Percentiles rank a stretch among this genome's conserved stretches.
Evolutionary conservation across 2,329 filamentous ascomycete species (phyloP).

Genomic region (Monilinia polystroma): DNA sequence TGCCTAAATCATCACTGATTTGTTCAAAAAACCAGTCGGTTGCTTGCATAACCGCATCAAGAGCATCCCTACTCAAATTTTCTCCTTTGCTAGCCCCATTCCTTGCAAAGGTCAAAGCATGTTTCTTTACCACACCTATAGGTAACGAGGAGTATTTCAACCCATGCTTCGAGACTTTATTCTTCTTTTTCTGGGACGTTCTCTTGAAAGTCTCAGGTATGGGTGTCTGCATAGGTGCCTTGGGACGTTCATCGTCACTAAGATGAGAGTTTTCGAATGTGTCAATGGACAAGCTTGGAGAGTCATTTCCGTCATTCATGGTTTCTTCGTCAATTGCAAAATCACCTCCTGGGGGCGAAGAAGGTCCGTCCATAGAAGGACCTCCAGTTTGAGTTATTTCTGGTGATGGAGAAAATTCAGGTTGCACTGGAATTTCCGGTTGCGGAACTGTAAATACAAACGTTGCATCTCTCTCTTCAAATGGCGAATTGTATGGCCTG

Average conservation of each 20-base stretch:
- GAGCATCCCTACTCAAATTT: conserved; percentile 70
- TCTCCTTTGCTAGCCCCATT: conserved; percentile 63
- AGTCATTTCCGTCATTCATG: conserved; percentile 2
- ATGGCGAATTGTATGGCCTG: conserved; percentile 29
- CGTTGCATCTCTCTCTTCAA: conserved; percentile 39
- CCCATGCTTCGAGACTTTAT: conserved; percentile 65
- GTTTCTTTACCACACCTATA: conserved; percentile 67
- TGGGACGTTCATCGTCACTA: neutral
- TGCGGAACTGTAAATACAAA: conserved; percentile 40
- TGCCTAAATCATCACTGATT: conserved; percentile 72
- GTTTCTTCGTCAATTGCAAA: conserved; percentile 6
- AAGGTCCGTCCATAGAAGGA: neutral
- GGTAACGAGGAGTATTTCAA: conserved; percentile 76
- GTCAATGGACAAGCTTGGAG: neutral
- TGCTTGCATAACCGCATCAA: conserved; percentile 73
- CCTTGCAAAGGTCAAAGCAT: conserved; percentile 69
- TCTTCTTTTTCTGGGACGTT: conserved; percentile 45
- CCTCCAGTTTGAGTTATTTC: neutral
- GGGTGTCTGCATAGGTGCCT: neutral
- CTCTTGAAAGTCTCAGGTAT: neutral
- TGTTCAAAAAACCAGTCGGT: conserved; percentile 94
- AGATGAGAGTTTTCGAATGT: neutral
- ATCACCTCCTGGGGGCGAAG: neutral
- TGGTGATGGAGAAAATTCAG: conserved; percentile 1
- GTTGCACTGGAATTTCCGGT: conserved; percentile 28